A percentile compares a stretch with the other conserved stretches of the same genome.
phyloP scores from a whole-genome alignment of 75 land plant genomes.

The Pinus tabuliformis region DNA sequence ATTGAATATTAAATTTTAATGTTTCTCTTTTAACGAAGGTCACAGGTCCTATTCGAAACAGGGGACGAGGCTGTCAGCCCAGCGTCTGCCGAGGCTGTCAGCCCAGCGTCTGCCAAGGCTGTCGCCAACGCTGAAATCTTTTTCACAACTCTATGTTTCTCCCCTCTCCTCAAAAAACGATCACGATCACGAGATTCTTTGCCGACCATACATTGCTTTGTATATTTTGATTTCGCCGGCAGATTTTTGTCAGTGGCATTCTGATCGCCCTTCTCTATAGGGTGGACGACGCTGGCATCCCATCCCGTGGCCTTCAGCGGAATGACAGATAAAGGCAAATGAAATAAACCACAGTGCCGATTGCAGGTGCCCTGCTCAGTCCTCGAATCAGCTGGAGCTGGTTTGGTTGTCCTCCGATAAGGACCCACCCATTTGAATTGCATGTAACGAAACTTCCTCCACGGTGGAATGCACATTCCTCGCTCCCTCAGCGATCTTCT shows the following conservation, averaged over 20 bases:
- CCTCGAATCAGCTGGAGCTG: slow-evolving; percentile 31
- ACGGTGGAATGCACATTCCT: slow-evolving; percentile 67
- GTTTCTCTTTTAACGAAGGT: no score
- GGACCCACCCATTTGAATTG: slow-evolving; percentile 74
- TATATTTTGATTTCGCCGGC: neutral
- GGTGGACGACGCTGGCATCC: neutral
- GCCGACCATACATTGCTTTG: neutral
- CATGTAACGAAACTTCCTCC: slow-evolving; percentile 74
- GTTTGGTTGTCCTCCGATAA: slow-evolving; percentile 23
- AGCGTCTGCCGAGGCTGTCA: neutral
- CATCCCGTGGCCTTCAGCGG: no score
- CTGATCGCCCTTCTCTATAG: neutral
- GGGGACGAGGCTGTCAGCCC: no score
- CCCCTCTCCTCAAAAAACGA: neutral
- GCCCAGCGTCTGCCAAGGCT: neutral
- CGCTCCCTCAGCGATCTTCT: slow-evolving; percentile 38
- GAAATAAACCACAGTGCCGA: slow-evolving; percentile 1
- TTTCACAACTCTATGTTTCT: neutral
- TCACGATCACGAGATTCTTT: neutral
- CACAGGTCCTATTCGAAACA: no score
- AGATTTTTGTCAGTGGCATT: neutral
- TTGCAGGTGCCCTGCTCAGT: slow-evolving; percentile 51
- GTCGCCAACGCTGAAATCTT: neutral
- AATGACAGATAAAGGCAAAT: slow-evolving; percentile 19
- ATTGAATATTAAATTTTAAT: no score